phyloP scores from a whole-genome alignment of 306 rosid genomes.

The Prunus padus region DNA sequence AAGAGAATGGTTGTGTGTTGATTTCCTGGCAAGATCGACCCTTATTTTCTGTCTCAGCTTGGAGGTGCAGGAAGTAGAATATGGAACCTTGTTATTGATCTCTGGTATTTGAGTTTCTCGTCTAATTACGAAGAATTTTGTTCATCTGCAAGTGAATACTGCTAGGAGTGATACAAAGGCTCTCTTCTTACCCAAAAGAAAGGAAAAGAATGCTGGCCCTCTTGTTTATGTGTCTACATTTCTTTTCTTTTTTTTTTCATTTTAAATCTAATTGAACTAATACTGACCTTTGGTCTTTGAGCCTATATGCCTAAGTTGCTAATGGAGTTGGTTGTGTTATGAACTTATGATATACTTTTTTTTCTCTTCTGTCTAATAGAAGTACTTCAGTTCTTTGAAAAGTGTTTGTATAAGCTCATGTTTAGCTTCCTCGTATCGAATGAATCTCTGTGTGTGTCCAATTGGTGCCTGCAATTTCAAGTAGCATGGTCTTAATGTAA shows the following conservation, averaged over 20 bases:
- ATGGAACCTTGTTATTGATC: background rate
- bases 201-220: background rate
- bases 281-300: background rate
- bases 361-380: too few relatives aligned
- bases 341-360: too few relatives aligned
- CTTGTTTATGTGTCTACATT: slow-evolving; percentile 2
- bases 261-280: slow-evolving; percentile 12
- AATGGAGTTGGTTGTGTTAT: background rate
- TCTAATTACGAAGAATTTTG: background rate
- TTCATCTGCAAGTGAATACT: background rate
- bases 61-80: slow-evolving; percentile 75
- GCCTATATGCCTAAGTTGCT: background rate
- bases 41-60: slow-evolving; percentile 70
- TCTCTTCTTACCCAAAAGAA: slow-evolving; percentile 2
- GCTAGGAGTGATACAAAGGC: background rate
- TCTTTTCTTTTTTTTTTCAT: slow-evolving; percentile 16
- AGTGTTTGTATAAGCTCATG: too few relatives aligned
- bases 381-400: too few relatives aligned
- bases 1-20: slow-evolving; percentile 62
- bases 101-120: background rate
- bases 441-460: too few relatives aligned
- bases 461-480: too few relatives aligned
- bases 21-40: slow-evolving; percentile 85
- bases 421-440: too few relatives aligned
- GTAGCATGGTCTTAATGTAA: too few relatives aligned